These are phyloP conservation scores for Leptographium radiaticola DNA, from an alignment of 2,329 filamentous ascomycete genomes.

Conservation along the genomic window DNA sequence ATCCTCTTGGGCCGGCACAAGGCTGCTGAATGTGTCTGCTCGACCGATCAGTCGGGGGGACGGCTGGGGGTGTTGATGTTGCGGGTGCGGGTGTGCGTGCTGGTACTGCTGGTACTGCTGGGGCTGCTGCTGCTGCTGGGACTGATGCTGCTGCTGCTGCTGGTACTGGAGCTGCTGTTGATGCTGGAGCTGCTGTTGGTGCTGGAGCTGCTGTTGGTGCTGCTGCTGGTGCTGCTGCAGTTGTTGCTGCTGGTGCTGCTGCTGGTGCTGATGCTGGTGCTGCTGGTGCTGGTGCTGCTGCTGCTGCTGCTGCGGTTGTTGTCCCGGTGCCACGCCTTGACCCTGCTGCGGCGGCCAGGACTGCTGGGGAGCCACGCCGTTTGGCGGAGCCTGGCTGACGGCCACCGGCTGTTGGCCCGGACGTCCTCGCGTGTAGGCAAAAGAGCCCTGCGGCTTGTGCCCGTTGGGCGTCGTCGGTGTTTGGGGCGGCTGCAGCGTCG, in stretches of 20 bases:
- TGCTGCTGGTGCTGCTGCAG: not conserved
- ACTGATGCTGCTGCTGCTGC: not conserved
- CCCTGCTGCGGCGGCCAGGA: not conserved
- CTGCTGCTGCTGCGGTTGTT: not conserved
- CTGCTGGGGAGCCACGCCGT: not conserved
- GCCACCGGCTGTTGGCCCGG: too few relatives aligned
- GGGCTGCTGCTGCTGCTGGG: too few relatives aligned
- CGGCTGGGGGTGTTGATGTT: not conserved
- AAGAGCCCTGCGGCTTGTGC: too few relatives aligned
- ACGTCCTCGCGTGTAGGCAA: too few relatives aligned
- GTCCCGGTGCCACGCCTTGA: not conserved
- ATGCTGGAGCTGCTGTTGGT: too few relatives aligned
- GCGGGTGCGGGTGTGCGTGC: not conserved
- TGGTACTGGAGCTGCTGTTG: not conserved
- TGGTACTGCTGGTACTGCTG: not conserved
- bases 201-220: not conserved
- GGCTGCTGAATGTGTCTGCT: slow-evolving; percentile 6
- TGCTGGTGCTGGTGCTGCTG: not conserved
- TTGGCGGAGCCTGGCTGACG: not conserved
- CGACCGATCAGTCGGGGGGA: not conserved
- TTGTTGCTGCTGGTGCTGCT: not conserved
- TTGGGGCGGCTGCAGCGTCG: not conserved
- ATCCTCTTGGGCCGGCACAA: not conserved
- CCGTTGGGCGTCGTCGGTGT: not conserved
- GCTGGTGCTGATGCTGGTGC: not conserved